Evolutionary conservation across 345 rosid genomes (phyloP).

Genomic region (Theobroma cacao): DNA sequence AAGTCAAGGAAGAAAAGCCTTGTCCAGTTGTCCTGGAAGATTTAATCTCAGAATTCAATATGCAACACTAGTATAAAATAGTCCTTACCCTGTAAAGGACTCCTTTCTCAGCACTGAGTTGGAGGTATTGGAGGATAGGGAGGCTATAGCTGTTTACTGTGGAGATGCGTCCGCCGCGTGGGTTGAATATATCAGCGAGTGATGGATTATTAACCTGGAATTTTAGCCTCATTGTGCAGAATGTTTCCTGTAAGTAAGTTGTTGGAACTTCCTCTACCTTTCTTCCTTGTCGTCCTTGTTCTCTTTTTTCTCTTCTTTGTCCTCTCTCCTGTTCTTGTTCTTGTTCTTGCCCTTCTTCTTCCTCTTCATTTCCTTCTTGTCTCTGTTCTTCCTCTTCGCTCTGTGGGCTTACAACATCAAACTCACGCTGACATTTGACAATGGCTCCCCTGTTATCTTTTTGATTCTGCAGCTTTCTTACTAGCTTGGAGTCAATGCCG

Average conservation of each 20-base stretch:
- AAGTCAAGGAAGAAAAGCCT: background rate
- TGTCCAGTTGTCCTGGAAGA: no score
- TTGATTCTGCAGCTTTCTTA: constrained; percentile 34
- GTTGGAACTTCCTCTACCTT: constrained; percentile 16
- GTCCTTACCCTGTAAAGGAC: constrained; percentile 30
- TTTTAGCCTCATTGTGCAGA: constrained; percentile 44
- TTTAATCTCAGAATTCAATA: background rate
- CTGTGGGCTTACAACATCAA: constrained; percentile 27
- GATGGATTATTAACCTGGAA: constrained; percentile 48
- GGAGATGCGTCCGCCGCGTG: constrained; percentile 55
- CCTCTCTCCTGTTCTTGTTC: background rate
- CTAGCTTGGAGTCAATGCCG: constrained; percentile 40
- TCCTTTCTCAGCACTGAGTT: constrained; percentile 51
- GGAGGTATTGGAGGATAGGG: constrained; percentile 46
- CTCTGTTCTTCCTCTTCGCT: background rate
- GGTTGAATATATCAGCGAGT: constrained; percentile 50
- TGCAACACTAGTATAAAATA: background rate
- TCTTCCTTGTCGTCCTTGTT: background rate
- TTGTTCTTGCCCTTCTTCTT: background rate
- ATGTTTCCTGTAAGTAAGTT: constrained; percentile 58
- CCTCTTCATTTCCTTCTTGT: background rate
- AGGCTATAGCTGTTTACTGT: constrained; percentile 46
- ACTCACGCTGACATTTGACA: constrained; percentile 34
- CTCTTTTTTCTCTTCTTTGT: background rate
- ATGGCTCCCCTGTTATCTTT: constrained; percentile 51